Conservation (phyloP, 441 rosid genomes). For the Gossypium schwendimanii region DNA sequence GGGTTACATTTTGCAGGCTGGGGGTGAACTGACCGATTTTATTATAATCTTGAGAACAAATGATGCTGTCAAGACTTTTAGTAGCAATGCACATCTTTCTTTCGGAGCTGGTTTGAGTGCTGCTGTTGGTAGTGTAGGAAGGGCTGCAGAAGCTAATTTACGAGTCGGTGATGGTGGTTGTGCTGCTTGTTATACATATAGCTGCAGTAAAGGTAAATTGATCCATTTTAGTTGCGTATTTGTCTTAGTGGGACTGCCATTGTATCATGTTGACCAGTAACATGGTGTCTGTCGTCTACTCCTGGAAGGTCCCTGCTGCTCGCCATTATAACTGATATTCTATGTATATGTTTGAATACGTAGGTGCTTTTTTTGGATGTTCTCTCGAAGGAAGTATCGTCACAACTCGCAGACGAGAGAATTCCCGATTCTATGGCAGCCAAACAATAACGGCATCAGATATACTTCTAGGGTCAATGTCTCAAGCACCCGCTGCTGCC, state of each 20-base stretch:
- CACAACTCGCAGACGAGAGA: slow-evolving; percentile 58
- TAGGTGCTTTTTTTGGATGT: slow-evolving; percentile 92
- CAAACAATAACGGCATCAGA: slow-evolving; percentile 69
- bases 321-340: neutral
- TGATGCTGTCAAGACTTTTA: slow-evolving; percentile 74
- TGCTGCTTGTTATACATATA: slow-evolving; percentile 91
- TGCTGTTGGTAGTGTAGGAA: slow-evolving; percentile 68
- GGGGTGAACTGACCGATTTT: slow-evolving; percentile 90
- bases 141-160: slow-evolving; percentile 78
- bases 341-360: slow-evolving; percentile 3
- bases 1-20: slow-evolving; percentile 49
- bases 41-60: slow-evolving; percentile 69
- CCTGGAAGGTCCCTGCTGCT: neutral
- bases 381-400: slow-evolving; percentile 85
- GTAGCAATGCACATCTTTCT: slow-evolving; percentile 70
- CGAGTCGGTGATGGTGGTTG: slow-evolving; percentile 92
- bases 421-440: slow-evolving; percentile 73
- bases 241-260: too few relatives aligned
- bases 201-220: slow-evolving; percentile 84
- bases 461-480: slow-evolving; percentile 73
- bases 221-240: neutral
- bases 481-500: slow-evolving; percentile 85
- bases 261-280: neutral
- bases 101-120: slow-evolving; percentile 89
- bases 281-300: too few relatives aligned